These are phyloP conservation scores for Citrus mangshanensis DNA, from an alignment of 345 rosid species.

Conservation along the genomic window DNA sequence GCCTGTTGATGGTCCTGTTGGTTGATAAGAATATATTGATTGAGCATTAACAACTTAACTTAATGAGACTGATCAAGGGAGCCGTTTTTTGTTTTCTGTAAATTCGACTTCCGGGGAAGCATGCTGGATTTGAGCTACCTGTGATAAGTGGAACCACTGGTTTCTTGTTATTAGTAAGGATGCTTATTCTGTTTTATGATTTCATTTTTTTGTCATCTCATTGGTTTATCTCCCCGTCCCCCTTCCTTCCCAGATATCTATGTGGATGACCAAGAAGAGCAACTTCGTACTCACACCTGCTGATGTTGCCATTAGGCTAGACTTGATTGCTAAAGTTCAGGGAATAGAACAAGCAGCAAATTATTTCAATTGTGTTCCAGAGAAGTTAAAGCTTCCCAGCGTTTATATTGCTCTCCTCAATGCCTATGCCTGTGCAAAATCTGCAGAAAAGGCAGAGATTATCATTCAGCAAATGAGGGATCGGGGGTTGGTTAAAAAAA, in stretches of 20 bases:
- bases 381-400: neutral
- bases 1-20: no score
- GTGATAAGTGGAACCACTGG: neutral
- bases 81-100: no score
- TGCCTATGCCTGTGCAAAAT: conserved; percentile 29
- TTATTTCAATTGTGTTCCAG: conserved; percentile 25
- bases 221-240: neutral
- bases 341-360: conserved; percentile 38
- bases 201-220: neutral
- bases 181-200: no score
- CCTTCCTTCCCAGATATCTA: conserved; percentile 29
- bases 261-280: conserved; percentile 41
- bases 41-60: neutral
- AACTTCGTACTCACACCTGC: neutral
- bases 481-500: conserved; percentile 12
- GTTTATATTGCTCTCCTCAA: conserved; percentile 36
- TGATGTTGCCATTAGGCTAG: conserved; percentile 35
- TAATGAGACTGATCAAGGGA: no score
- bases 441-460: conserved; percentile 40
- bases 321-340: conserved; percentile 36
- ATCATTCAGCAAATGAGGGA: conserved; percentile 32
- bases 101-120: neutral
- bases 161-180: neutral
- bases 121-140: neutral
- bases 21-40: neutral